Base-by-base conservation (phyloP, 768 basidiomycete genomes). In the Suillus subalutaceus region DNA sequence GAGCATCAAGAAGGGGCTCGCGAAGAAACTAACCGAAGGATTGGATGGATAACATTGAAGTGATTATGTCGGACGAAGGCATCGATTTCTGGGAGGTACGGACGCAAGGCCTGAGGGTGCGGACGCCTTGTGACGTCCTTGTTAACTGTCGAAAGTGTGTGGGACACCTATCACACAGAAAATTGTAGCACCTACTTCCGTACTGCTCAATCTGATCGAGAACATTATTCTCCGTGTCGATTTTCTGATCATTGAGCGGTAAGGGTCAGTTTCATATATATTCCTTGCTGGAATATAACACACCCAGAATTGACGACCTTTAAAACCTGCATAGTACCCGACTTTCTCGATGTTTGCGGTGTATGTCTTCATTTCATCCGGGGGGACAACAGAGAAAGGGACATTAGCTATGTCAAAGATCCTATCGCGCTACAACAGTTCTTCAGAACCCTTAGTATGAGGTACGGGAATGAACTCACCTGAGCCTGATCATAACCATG, bases 351-450 rank as follows among this genome's bases (percentile, higher is more conserved):
- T 79, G 41, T 73, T 75, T 0, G 77, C 80, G 2, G 71, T 72
- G 65, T 83, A 82, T 26, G 66, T 65, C 62, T 77, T 67, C 70
- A 84, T 85, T 73, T 86, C 84, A 37, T 81, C 82, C 0, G 75
- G 73, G 1, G 67, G 65, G 8, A 84, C 81, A 38, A 74, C 73
- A 6, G 78, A 73, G 67, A 85, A 84, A 16, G 81, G 76, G 8
- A 84, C 66, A 62, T 84, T 76, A 1, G 83, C 83, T 50, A 86
- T 82, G 66, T 83, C 82, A 67, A 85, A 83, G 13, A 85, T 80
- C 20, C 83, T 78, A 20, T 78, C 73, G 16, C 78, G 80, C 83
- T 84, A 66, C 4, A 43, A 43, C n/a, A 26, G 52, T 4, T 5
- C 6, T 59, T 38, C 38, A 62, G 35, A 53, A 20, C 37, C 20